Percentiles rank a stretch among this genome's conserved stretches.
Conservation (phyloP, 148 eudicot genomes). For the Rhododendron ferrugineum region DNA sequence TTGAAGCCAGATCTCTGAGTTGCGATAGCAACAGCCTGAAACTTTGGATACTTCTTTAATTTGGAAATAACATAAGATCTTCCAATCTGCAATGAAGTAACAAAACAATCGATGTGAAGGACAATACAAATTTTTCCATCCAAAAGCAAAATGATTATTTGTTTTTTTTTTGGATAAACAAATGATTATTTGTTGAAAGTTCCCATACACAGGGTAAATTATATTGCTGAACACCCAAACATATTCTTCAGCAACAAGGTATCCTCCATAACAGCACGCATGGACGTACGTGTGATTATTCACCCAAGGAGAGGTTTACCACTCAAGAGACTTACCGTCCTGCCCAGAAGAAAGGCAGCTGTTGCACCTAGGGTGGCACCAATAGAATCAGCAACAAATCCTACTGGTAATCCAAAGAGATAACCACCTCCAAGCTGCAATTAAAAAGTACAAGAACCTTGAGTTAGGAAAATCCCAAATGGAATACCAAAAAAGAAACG, state of each 20-base stretch:
- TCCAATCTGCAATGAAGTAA: constrained; percentile 57
- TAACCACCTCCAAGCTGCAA: constrained; percentile 94
- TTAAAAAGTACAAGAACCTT: neutral
- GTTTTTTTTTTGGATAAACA: neutral
- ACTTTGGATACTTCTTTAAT: constrained; percentile 81
- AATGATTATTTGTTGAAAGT: neutral
- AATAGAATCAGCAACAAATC: constrained; percentile 79
- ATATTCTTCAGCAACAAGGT: neutral
- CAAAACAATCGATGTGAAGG: neutral
- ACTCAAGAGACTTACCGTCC: constrained; percentile 57
- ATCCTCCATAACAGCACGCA: neutral
- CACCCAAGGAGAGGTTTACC: neutral
- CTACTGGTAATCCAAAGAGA: constrained; percentile 85
- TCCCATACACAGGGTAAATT: neutral
- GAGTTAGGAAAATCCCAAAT: too few species aligned
- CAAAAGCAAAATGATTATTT: neutral
- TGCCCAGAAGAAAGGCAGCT: constrained; percentile 86
- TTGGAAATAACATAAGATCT: constrained; percentile 77
- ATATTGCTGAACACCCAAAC: neutral
- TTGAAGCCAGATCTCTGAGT: constrained; percentile 88
- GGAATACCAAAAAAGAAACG: neutral
- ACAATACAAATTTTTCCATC: neutral
- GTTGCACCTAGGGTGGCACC: constrained; percentile 88
- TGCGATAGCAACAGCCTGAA: constrained; percentile 88
- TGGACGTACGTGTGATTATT: neutral